Percentiles rank a stretch among this genome's conserved stretches.
Conservation (phyloP, 371 early-diverging fungal species). For the Lichtheimia ramosa region DNA sequence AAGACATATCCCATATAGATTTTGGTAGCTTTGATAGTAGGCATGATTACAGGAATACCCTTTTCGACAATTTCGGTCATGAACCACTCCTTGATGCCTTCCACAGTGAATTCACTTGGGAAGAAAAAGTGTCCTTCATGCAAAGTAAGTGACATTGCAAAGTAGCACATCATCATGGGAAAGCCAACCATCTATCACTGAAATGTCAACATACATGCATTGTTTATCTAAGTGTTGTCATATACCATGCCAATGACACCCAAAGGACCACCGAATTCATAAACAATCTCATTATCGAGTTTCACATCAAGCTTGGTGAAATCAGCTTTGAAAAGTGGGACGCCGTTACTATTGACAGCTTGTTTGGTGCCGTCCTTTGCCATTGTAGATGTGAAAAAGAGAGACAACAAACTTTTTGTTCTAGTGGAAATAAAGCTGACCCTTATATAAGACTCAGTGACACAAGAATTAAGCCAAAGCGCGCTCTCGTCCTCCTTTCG, state of each 20-base stretch:
- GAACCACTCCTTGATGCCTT: slow-evolving; percentile 40
- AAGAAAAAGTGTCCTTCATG: slow-evolving; percentile 59
- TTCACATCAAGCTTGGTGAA: slow-evolving; percentile 47
- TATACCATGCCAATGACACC: slow-evolving; percentile 62
- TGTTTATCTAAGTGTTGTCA: not conserved
- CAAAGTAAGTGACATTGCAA: slow-evolving; percentile 67
- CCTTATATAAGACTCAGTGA: too few species aligned
- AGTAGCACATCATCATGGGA: slow-evolving; percentile 75
- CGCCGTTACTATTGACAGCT: slow-evolving; percentile 27
- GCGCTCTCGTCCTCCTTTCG: too few species aligned
- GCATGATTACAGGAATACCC: slow-evolving; percentile 43
- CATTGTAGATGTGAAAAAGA: not conserved
- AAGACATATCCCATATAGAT: slow-evolving; percentile 63
- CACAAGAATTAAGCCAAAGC: too few species aligned
- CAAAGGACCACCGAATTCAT: slow-evolving; percentile 74
- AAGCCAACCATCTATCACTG: slow-evolving; percentile 55
- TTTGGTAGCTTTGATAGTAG: slow-evolving; percentile 52
- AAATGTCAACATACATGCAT: too few species aligned
- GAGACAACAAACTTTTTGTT: too few species aligned
- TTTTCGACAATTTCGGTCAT: slow-evolving; percentile 43
- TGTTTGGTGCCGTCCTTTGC: too few species aligned
- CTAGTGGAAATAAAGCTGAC: too few species aligned
- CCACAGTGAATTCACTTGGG: slow-evolving; percentile 42
- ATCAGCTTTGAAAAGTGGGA: slow-evolving; percentile 40
- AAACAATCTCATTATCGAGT: slow-evolving; percentile 62